Conservation (phyloP, 1,284 basidiomycete species). For the Gomphus bonarii region DNA sequence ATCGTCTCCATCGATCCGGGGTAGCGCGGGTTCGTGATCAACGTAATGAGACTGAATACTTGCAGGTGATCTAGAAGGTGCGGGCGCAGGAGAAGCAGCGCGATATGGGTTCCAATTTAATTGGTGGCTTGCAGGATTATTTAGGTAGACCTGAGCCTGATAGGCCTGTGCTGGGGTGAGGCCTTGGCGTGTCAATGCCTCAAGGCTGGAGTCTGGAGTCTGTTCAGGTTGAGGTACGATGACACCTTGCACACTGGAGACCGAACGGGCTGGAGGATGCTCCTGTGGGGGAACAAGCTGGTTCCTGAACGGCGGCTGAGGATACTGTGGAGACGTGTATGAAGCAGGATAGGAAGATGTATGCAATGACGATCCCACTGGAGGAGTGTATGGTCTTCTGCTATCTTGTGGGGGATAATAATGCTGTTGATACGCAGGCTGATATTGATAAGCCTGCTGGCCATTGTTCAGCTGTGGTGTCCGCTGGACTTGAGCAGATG, state of each 20-base stretch:
- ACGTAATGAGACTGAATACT: conserved; percentile 16
- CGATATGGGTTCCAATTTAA: conserved; percentile 1
- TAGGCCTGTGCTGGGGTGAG: conserved; percentile 71
- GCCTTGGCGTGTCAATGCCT: conserved; percentile 37
- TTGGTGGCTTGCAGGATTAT: not conserved
- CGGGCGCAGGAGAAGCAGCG: not conserved
- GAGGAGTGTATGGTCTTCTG: conserved; percentile 23
- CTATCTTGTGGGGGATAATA: conserved; percentile 20
- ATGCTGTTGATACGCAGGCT: conserved; percentile 19
- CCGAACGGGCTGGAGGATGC: conserved; percentile 7
- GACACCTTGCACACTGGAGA: conserved; percentile 26
- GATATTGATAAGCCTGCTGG: conserved; percentile 16
- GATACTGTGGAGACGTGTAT: conserved; percentile 16
- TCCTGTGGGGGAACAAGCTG: conserved; percentile 15
- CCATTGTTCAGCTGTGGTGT: conserved; percentile 7
- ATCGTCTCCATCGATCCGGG: conserved; percentile 36
- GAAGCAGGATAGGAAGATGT: conserved; percentile 25
- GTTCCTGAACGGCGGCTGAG: conserved; percentile 20
- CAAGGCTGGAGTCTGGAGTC: conserved; percentile 39
- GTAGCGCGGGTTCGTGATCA: conserved; percentile 21
- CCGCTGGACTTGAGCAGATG: conserved; percentile 12
- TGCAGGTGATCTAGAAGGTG: conserved; percentile 24
- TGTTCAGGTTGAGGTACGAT: conserved; percentile 42
- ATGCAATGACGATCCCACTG: conserved; percentile 18
- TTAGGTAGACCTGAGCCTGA: conserved; percentile 59